phyloP scores from a whole-genome alignment of 192 early-diverging fungal genomes.

The Fimicolochytrium jonesii region DNA sequence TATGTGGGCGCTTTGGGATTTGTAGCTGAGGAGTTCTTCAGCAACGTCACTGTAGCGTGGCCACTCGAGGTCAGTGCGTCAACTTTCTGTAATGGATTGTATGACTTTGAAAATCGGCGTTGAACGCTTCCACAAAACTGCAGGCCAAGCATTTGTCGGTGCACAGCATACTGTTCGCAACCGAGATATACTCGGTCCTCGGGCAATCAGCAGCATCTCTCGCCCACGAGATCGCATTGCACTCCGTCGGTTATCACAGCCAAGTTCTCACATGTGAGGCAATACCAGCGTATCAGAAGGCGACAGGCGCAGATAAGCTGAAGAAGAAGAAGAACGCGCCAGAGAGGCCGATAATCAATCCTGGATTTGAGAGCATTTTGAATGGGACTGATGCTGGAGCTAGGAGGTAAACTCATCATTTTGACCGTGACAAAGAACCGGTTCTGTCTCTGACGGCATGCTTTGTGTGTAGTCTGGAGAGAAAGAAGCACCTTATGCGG shows the following conservation, averaged over 20 bases:
- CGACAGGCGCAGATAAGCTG: not conserved
- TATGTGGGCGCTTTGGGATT: constrained; percentile 19
- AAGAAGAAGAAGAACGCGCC: constrained; percentile 16
- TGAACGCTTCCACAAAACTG: not conserved
- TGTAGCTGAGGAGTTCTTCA: constrained; percentile 27
- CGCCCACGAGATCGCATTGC: constrained; percentile 26
- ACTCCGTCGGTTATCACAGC: not conserved
- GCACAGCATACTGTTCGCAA: constrained; percentile 30
- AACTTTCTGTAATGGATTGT: not conserved
- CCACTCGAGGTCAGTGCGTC: constrained; percentile 16
- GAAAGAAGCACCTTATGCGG: constrained; percentile 16
- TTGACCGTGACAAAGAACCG: not conserved
- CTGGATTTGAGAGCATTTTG: constrained; percentile 21
- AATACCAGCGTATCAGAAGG: not conserved
- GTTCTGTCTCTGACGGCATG: not conserved
- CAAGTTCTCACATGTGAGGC: constrained; percentile 17
- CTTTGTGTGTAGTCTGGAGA: constrained; percentile 21
- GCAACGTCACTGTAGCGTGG: constrained; percentile 23
- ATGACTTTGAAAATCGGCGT: not conserved
- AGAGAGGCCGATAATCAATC: not conserved
- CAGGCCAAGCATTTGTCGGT: constrained; percentile 16
- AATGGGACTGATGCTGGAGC: constrained; percentile 4
- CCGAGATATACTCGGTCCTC: constrained; percentile 33
- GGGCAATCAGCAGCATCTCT: constrained; percentile 25
- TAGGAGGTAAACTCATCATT: not conserved